Evolutionary conservation across 2,329 filamentous ascomycete species (phyloP), one percentile per base, ranked within the genome.

Genomic region (Exophiala oligosperma): DNA sequence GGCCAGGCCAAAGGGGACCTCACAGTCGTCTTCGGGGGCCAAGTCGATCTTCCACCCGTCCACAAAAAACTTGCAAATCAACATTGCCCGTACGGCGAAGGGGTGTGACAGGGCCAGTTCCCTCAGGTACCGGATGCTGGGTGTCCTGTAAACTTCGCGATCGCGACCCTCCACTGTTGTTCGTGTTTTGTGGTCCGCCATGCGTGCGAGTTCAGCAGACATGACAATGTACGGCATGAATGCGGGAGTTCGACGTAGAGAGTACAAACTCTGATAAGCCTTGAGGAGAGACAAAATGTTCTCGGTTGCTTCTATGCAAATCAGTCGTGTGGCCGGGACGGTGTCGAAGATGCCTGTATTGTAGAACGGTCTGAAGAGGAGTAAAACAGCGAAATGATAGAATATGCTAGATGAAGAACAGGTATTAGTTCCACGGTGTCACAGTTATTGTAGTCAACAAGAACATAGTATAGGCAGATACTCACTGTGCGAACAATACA

Each of bases 151-250:
- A 8, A 32, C n/a, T 12, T 26, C 14, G 23, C 11, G n/a, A 23
- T 26, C 14, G 23, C 11, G n/a, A 23, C n/a, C 17, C 26, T 44
- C 21, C 17, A 17, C 17, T 17, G 17, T 17, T 5, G 17, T 23
- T 28, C 37, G 14, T 11, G 32, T 48, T 9, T 29, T 48, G 46
- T 48, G 46, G 14, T 55, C 43, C 40, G 38, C 46, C 43, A 55
- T 49, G 23, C 43, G 28, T 6, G 24, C 52, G 21, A 55, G 44
- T 35, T 55, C 52, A 9, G 52, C 52, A 8, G n/a, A 38, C 29
- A 55, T 24, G 28, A 55, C 29, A 17, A 55, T n/a, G 24, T 55
- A 55, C 43, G 52, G 52, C 9, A 48, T 26, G 52, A 55, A 55
- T 12, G 46, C 46, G 2, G 52, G 52, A 14, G 46, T 48, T 8